A percentile compares a stretch with the other conserved stretches of the same genome.
phyloP scores from a whole-genome alignment of 2,329 filamentous ascomycete genomes.

The Bretziella fagacearum region DNA sequence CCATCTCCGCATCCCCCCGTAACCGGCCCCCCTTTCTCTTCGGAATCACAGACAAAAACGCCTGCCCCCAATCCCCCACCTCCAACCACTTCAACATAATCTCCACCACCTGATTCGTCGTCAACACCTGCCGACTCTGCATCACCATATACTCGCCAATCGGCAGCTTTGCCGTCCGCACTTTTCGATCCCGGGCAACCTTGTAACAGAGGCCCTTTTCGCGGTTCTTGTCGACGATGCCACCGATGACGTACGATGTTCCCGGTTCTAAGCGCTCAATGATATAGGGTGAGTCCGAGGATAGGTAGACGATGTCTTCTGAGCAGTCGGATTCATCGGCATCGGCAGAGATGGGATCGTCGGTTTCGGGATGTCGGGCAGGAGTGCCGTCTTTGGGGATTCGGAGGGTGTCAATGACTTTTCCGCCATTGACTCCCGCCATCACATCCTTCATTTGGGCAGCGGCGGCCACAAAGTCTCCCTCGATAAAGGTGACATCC shows the following conservation, averaged over 20 bases:
- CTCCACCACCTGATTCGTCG: conserved; percentile 91
- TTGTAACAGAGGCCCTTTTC: conserved; percentile 91
- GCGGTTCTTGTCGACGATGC: conserved; percentile 87
- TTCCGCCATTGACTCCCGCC: conserved; percentile 37
- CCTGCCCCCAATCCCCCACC: conserved; percentile 74
- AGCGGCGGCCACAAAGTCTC: conserved; percentile 56
- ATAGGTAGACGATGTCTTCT: conserved; percentile 57
- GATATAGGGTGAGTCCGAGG: conserved; percentile 76
- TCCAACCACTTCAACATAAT: conserved; percentile 94
- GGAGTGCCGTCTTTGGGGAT: conserved; percentile 19
- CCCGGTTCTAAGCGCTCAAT: conserved; percentile 70
- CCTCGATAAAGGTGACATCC: conserved; percentile 53
- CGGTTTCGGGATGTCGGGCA: conserved; percentile 11
- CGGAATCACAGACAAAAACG: conserved; percentile 77
- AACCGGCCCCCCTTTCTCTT: conserved; percentile 71
- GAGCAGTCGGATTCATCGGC: conserved; percentile 24
- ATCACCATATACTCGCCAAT: conserved; percentile 94
- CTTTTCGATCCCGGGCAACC: conserved; percentile 53
- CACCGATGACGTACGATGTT: conserved; percentile 83
- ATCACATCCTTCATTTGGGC: conserved; percentile 51
- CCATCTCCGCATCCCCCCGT: conserved; percentile 23
- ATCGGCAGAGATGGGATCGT: conserved; percentile 21
- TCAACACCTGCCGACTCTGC: conserved; percentile 67
- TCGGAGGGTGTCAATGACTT: conserved; percentile 41
- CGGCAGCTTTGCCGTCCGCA: conserved; percentile 78